These are phyloP conservation scores for Neofusicoccum ribis DNA, from an alignment of 2,329 filamentous ascomycete species.

Conservation along the genomic window DNA sequence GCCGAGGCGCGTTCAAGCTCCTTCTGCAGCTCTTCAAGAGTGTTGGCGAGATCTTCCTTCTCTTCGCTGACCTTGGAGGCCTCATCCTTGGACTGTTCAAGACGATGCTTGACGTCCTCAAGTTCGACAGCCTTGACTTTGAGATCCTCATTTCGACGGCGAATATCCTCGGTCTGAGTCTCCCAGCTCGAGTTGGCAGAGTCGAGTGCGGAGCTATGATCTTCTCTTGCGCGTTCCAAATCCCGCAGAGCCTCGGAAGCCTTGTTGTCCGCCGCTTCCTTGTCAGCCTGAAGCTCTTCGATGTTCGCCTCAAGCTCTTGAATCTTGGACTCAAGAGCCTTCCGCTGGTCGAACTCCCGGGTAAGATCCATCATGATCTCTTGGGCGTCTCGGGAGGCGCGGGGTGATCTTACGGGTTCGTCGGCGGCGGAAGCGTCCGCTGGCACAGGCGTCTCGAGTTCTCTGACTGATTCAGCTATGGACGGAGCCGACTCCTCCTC, in stretches of 20 bases:
- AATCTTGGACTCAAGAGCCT: slow-evolving; percentile 18
- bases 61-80: slow-evolving; percentile 8
- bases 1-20: slow-evolving; percentile 15
- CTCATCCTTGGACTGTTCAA: slow-evolving; percentile 17
- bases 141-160: slow-evolving; percentile 13
- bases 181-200: slow-evolving; percentile 8
- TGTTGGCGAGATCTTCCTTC: slow-evolving; percentile 14
- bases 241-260: slow-evolving; percentile 11
- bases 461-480: background rate
- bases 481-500: slow-evolving; percentile 5
- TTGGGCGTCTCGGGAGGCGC: slow-evolving; percentile 9
- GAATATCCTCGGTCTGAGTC: slow-evolving; percentile 17
- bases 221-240: slow-evolving; percentile 3
- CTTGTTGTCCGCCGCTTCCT: slow-evolving; percentile 12
- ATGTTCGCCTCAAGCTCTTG: slow-evolving; percentile 15
- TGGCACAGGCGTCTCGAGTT: slow-evolving; percentile 1
- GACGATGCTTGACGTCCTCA: slow-evolving; percentile 17
- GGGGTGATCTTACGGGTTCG: slow-evolving; percentile 16
- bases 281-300: slow-evolving; percentile 20
- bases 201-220: slow-evolving; percentile 4
- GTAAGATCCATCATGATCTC: slow-evolving; percentile 19
- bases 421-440: background rate
- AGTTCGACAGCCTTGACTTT: slow-evolving; percentile 20
- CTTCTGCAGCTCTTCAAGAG: slow-evolving; percentile 13
- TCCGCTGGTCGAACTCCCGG: slow-evolving; percentile 18